Evolutionary conservation across 2,329 filamentous ascomycete species (phyloP).

Genomic region (Zymoseptoria ardabiliae): DNA sequence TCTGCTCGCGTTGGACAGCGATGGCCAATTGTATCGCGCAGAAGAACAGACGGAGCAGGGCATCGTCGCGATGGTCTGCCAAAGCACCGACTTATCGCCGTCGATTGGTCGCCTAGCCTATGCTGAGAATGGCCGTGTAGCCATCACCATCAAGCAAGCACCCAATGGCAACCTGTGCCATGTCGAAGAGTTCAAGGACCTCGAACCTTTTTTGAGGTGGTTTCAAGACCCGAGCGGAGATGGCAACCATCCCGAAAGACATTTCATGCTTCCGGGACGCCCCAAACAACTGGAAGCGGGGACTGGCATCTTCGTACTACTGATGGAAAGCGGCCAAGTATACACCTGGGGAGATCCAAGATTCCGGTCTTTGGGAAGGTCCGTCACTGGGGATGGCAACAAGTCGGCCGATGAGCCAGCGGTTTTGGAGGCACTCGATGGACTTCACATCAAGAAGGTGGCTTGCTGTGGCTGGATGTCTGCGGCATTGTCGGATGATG

Average conservation of each 20-base stretch:
- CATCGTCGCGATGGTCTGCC: conserved; percentile 1
- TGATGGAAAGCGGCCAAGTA: conserved; percentile 32
- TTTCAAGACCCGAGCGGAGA: conserved; percentile 19
- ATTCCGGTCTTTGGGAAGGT: conserved; percentile 52
- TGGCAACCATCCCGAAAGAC: conserved; percentile 16
- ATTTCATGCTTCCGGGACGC: conserved; percentile 24
- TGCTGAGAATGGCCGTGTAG: conserved; percentile 25
- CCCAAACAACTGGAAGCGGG: conserved; percentile 30
- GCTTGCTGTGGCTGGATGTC: conserved; percentile 48
- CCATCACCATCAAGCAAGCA: conserved; percentile 23
- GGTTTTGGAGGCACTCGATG: conserved; percentile 43
- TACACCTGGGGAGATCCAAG: conserved; percentile 51
- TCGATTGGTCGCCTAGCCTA: conserved; percentile 20
- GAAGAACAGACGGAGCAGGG: neutral
- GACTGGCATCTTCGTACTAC: conserved; percentile 33
- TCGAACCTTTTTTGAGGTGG: conserved; percentile 23
- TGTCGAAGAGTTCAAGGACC: conserved; percentile 22
- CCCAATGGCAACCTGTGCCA: conserved; percentile 21
- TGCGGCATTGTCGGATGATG: conserved; percentile 51
- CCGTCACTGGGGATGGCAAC: conserved; percentile 29
- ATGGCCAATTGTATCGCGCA: conserved; percentile 20
- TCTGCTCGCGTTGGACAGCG: conserved; percentile 19
- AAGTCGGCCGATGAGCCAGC: conserved; percentile 43
- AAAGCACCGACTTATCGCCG: conserved; percentile 12
- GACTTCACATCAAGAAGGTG: conserved; percentile 49